A percentile compares a stretch with the other conserved stretches of the same genome.
These are phyloP conservation scores for Lotus japonicus DNA, from an alignment of 306 rosid species.

Conservation along the genomic window DNA sequence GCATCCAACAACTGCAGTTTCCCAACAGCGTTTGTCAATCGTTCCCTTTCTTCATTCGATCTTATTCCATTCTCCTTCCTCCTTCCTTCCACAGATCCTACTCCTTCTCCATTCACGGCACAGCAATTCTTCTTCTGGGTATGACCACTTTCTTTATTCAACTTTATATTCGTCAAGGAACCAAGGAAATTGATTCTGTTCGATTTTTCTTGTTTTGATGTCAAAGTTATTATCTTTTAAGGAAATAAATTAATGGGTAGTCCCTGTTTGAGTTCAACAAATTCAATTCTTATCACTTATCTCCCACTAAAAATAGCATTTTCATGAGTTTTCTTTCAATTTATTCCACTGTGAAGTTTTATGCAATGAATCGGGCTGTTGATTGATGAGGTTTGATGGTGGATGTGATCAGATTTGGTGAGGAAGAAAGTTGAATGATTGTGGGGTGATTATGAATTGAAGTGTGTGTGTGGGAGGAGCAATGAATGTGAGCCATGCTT, in stretches of 20 bases:
- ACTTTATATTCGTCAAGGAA: background rate
- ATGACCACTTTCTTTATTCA: background rate
- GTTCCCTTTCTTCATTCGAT: background rate
- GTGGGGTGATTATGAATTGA: conserved; percentile 46
- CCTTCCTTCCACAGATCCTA: background rate
- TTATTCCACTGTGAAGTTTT: background rate
- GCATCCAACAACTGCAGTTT: conserved; percentile 18
- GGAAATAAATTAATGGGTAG: background rate
- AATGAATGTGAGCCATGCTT: conserved; percentile 82
- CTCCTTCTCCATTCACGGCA: background rate
- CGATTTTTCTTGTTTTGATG: background rate
- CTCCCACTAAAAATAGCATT: background rate
- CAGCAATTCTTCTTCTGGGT: conserved; percentile 18
- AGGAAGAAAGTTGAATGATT: background rate
- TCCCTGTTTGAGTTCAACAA: background rate
- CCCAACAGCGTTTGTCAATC: background rate
- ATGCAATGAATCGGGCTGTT: background rate
- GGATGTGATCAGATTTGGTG: conserved; percentile 25
- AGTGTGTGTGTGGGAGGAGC: conserved; percentile 28
- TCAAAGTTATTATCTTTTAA: conserved; percentile 6
- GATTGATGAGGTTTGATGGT: background rate
- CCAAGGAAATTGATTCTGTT: conserved; percentile 6
- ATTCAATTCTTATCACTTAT: background rate
- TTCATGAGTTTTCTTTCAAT: background rate
- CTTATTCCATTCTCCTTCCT: background rate